Percentiles rank a stretch among this genome's conserved stretches.
phyloP scores from a whole-genome alignment of 306 rosid genomes.

The Alnus glutinosa region DNA sequence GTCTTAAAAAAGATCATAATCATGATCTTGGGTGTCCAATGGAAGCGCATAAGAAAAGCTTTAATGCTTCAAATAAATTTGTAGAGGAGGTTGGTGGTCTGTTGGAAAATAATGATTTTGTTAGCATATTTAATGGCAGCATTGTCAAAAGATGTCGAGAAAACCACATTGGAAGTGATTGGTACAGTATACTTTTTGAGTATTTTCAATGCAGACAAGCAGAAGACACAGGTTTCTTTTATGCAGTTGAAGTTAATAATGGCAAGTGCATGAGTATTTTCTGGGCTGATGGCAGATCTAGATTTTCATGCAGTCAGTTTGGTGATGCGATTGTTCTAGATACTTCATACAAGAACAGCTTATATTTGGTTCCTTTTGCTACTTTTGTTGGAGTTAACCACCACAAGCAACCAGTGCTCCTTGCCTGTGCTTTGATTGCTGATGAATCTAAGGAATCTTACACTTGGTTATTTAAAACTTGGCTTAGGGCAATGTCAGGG shows the following conservation, averaged over 20 bases:
- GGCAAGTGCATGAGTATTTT: constrained; percentile 86
- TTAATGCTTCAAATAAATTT: constrained; percentile 56
- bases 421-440: constrained; percentile 88
- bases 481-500: constrained; percentile 87
- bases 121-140: constrained; percentile 54
- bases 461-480: constrained; percentile 88
- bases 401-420: constrained; percentile 92
- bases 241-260: constrained; percentile 73
- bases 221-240: constrained; percentile 93
- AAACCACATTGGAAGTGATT: constrained; percentile 76
- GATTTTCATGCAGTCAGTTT: constrained; percentile 89
- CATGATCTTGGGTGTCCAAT: constrained; percentile 62
- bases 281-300: constrained; percentile 98
- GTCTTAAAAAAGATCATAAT: constrained; percentile 80
- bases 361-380: constrained; percentile 80
- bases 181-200: constrained; percentile 73
- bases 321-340: constrained; percentile 83
- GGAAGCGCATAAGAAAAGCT: constrained; percentile 41
- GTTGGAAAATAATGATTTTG: constrained; percentile 56
- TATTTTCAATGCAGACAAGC: constrained; percentile 86
- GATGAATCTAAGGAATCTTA: constrained; percentile 88
- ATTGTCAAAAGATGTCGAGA: constrained; percentile 61
- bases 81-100: constrained; percentile 62
- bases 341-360: constrained; percentile 74
- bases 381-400: constrained; percentile 90